A percentile compares a stretch with the other conserved stretches of the same genome.
Conservation (phyloP, 2,329 filamentous ascomycete genomes). For the Colletotrichum lupini region DNA sequence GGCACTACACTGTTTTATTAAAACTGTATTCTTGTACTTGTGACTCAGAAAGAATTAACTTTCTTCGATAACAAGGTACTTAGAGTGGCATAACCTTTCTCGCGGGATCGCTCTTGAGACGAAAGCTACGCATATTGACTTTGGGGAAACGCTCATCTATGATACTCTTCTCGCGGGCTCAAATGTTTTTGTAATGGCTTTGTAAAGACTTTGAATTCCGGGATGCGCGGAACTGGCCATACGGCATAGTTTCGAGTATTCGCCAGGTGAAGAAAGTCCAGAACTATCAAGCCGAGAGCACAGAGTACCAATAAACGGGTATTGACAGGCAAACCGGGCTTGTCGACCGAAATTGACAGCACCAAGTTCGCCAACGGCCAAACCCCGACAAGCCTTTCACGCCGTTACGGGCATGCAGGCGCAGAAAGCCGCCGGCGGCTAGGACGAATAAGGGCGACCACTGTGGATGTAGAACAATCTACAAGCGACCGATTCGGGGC, state of each 20-base stretch:
- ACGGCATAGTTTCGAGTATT: background rate
- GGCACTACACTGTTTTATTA: too few relatives aligned
- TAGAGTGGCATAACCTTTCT: background rate
- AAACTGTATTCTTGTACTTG: too few relatives aligned
- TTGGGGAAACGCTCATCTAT: background rate
- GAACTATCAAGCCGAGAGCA: too few relatives aligned
- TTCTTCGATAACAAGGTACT: too few relatives aligned
- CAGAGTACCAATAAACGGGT: background rate
- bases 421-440: background rate
- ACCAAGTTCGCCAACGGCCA: background rate
- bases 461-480: conserved; percentile 17
- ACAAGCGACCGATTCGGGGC: conserved; percentile 21
- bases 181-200: background rate
- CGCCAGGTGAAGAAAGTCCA: background rate
- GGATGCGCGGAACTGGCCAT: background rate
- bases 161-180: background rate
- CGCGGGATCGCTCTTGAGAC: background rate
- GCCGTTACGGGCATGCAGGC: background rate
- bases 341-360: conserved; percentile 29
- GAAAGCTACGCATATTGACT: background rate
- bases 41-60: too few relatives aligned
- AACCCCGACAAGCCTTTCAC: conserved; percentile 1
- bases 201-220: background rate
- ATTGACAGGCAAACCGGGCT: conserved; percentile 21
- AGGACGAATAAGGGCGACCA: background rate